Conservation (phyloP, 2,329 filamentous ascomycete species). For the Cephalotrichum gorgonifer region DNA sequence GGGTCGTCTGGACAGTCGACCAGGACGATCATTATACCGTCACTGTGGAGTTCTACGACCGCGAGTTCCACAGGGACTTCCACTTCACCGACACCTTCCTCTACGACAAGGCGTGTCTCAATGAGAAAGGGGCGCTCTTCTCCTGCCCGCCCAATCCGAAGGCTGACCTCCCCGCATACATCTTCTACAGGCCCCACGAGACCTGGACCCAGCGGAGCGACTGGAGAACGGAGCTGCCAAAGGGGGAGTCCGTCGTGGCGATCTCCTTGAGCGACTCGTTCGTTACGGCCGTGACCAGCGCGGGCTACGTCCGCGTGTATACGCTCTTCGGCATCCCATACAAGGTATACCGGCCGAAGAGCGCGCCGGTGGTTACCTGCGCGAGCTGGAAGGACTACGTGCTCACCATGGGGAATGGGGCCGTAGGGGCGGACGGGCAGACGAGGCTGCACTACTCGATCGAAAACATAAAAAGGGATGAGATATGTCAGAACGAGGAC, state of each 20-base stretch:
- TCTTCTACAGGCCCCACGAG: slow-evolving; percentile 97
- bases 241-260: slow-evolving; percentile 75
- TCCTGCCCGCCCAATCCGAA: slow-evolving; percentile 59
- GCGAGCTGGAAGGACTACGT: slow-evolving; percentile 93
- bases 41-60: slow-evolving; percentile 95
- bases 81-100: slow-evolving; percentile 95
- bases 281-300: slow-evolving; percentile 76
- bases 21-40: slow-evolving; percentile 91
- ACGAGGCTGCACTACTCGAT: slow-evolving; percentile 81
- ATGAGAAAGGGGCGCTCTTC: slow-evolving; percentile 77
- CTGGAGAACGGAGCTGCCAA: slow-evolving; percentile 81
- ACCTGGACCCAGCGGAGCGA: slow-evolving; percentile 88
- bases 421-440: slow-evolving; percentile 67
- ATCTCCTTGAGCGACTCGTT: slow-evolving; percentile 89
- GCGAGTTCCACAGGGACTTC: slow-evolving; percentile 83
- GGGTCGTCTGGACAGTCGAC: slow-evolving; percentile 94
- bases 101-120: slow-evolving; percentile 91
- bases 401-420: slow-evolving; percentile 89
- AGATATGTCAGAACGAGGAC: slow-evolving; percentile 91
- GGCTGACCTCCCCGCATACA: slow-evolving; percentile 52
- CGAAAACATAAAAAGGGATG: slow-evolving; percentile 86
- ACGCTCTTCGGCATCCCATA: slow-evolving; percentile 87
- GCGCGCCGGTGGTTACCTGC: slow-evolving; percentile 80
- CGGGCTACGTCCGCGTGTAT: slow-evolving; percentile 84
- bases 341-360: slow-evolving; percentile 85